Base-by-base conservation (phyloP, 2,329 filamentous ascomycete genomes). In the Thielaviopsis cerberus region DNA sequence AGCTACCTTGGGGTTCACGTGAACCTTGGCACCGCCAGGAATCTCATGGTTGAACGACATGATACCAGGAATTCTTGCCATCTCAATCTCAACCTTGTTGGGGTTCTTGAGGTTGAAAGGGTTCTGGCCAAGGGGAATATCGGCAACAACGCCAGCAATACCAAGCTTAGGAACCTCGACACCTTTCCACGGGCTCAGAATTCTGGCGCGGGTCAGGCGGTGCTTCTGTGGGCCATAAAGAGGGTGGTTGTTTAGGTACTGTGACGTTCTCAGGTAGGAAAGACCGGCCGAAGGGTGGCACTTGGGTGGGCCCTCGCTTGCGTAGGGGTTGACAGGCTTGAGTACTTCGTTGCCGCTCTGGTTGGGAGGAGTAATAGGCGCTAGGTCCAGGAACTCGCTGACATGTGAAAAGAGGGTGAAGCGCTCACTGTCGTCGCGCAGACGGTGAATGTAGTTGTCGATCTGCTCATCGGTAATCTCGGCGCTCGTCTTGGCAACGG, bases 271-370 rank as follows among this genome's bases (percentile, higher is more conserved):
- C 59, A 82, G 69, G 67, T 83, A 83, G 57, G 79, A 80, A 56
- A 83, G 71, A 60, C 80, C 80, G 30, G 76, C 80, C 15, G 80
- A 83, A 3, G 80, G 80, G 63, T 83, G 80, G 22, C 76, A 80
- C 7, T 73, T 70, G 0, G 80, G 80, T n/a, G 80, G 80, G 1
- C 80, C 80, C 15, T 70, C 66, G 53, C 71, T 70, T 11, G 74
- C 73, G 62, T 79, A 81, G 0, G 76, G 76, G 61, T 67, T 73
- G 26, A 63, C 62, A 24, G 61, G 59, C 20, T 55, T 57, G 11
- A 60, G 30, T 3, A 62, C 37, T 20, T 25, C 54, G 65, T 64
- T 41, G 62, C 64, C 60, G 62, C 63, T 63, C 15, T 65, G 66
- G 56, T 64, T 66, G 34, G 59, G 63, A 26, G 65, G 67, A 61